Conservation (phyloP, 148 eudicot genomes). For the Dysphania ambrosioides region DNA sequence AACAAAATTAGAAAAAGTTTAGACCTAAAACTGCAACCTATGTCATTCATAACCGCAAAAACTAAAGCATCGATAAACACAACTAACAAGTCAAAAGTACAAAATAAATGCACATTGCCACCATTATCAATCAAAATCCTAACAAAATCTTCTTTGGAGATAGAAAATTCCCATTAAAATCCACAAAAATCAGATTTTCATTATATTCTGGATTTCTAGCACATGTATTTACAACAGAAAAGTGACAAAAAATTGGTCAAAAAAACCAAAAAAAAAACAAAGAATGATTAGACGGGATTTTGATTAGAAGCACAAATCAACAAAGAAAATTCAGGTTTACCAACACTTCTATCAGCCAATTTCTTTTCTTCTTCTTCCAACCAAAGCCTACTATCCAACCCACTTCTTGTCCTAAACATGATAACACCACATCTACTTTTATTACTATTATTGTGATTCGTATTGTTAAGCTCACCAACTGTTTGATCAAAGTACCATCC, state of each 20-base stretch:
- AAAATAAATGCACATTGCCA: too few relatives aligned
- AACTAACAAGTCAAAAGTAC: too few relatives aligned
- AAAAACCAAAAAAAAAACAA: too few relatives aligned
- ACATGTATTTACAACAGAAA: slow-evolving; percentile 19
- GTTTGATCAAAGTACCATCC: slow-evolving; percentile 62
- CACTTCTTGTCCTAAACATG: slow-evolving; percentile 87
- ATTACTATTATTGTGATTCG: background rate
- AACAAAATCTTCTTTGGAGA: too few relatives aligned
- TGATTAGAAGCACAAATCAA: slow-evolving; percentile 61
- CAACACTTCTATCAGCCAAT: slow-evolving; percentile 41
- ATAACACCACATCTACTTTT: slow-evolving; percentile 43
- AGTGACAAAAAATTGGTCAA: background rate
- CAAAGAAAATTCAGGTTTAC: slow-evolving; percentile 72
- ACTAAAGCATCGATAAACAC: too few relatives aligned
- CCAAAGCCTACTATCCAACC: slow-evolving; percentile 88
- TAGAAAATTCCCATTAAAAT: too few relatives aligned
- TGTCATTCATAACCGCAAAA: too few relatives aligned
- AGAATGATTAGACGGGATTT: slow-evolving; percentile 44
- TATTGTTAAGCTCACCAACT: background rate
- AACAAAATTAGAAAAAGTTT: too few relatives aligned
- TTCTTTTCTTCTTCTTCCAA: slow-evolving; percentile 74
- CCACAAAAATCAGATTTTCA: background rate
- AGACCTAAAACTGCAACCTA: too few relatives aligned
- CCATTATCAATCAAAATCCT: too few relatives aligned
- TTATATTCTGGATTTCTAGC: slow-evolving; percentile 1